Evolutionary conservation across 2,329 filamentous ascomycete species (phyloP), one percentile per base, ranked within the genome.

Genomic region (Hymenoscyphus linearis): DNA sequence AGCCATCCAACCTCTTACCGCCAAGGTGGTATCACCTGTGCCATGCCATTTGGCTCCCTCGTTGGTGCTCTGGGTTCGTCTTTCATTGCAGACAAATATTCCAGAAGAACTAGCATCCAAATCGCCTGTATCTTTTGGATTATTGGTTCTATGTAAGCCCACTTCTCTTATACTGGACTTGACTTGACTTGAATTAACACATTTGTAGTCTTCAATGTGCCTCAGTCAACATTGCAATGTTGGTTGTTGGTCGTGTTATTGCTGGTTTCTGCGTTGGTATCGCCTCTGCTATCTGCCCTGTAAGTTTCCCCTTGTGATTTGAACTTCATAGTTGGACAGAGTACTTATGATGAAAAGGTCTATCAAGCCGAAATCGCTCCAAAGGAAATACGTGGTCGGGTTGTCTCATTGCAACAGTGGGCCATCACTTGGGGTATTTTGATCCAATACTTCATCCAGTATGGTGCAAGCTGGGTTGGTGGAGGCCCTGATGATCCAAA

Each of bases 201-300:
- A 1, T 34, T 2, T n/a, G 10, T 22, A 82, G 84, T 61, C 81
- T 88, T 63, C 78, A 82, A 62, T 82, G 79, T 58, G 81, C 84
- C n/a, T 76, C 84, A 3, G 80, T 86, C 65, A 82, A 85, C 71
- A 84, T 88, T 60, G 80, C 77, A 31, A 90, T 91, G 86, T 80
- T 93, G 18, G 84, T 89, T 62, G 82, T 82, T 2, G 89, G 89
- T 2, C 85, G 90, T 64, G 76, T 88, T 64, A 83, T 92, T 72
- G 87, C 88, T 65, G 89, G 89, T 50, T 70, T 91, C 66, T 86
- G 85, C 60, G 87, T 92, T 60, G 90, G 89, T 63, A 90, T 92
- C 71, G 85, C 82, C 60, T 86, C 83, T 36, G 82, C 85, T 0
- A 85, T 88, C 67, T 85, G 87, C 2, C 85, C 86, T 4, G 50